phyloP scores from a whole-genome alignment of 2,329 filamentous ascomycete species.

The Gaeumannomyces tritici region DNA sequence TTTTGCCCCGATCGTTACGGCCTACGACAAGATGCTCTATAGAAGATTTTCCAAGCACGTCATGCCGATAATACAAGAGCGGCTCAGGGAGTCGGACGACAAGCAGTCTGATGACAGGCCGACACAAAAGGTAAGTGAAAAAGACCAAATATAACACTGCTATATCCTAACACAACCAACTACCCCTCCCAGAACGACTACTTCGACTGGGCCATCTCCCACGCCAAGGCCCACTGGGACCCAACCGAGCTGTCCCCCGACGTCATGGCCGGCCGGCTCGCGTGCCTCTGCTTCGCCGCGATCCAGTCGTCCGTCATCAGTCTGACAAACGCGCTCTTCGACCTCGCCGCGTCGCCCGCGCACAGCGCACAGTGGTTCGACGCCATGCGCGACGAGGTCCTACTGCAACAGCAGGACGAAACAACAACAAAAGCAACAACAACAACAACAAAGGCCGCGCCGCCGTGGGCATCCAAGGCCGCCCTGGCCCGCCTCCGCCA shows the following conservation, averaged over 20 bases:
- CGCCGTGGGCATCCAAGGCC: slow-evolving; percentile 21
- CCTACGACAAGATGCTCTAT: slow-evolving; percentile 21
- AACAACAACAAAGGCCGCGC: not conserved
- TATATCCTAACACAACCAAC: not conserved
- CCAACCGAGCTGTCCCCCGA: slow-evolving; percentile 17
- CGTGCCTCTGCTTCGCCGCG: slow-evolving; percentile 23
- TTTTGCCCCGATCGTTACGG: slow-evolving; percentile 17
- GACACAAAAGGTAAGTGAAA: slow-evolving; percentile 10
- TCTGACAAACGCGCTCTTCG: slow-evolving; percentile 25
- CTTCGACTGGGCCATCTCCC: slow-evolving; percentile 27
- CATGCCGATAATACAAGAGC: slow-evolving; percentile 21
- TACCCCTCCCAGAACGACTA: slow-evolving; percentile 21
- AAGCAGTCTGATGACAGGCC: slow-evolving; percentile 12
- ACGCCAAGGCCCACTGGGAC: slow-evolving; percentile 20
- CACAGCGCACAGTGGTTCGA: slow-evolving; percentile 13
- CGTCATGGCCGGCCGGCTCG: slow-evolving; percentile 22
- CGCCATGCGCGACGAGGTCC: slow-evolving; percentile 24
- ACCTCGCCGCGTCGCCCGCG: slow-evolving; percentile 20
- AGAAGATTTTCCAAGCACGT: slow-evolving; percentile 18
- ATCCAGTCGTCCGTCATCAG: slow-evolving; percentile 29
- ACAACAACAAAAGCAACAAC: slow-evolving; percentile 4
- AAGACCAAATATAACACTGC: not conserved
- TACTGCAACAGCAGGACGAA: slow-evolving; percentile 8
- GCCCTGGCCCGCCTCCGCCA: slow-evolving; percentile 24
- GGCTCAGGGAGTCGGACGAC: slow-evolving; percentile 15